Base-by-base conservation (phyloP, 257 asterid genomes). In the Coffea canephora region DNA sequence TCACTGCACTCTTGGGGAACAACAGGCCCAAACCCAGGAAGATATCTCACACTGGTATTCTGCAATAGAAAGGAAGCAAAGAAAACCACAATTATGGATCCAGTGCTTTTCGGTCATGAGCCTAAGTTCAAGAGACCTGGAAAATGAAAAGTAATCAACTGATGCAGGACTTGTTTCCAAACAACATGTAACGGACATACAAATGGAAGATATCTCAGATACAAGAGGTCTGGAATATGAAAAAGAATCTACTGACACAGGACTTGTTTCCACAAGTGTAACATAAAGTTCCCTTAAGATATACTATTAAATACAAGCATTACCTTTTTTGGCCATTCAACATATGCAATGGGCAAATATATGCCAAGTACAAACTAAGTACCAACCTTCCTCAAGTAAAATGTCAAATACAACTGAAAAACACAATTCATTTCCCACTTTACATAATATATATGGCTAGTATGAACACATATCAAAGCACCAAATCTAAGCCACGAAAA, bases 1-100 rank as follows among this genome's bases (percentile, higher is more conserved):
- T 96, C 95, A 77, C 86, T 89, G 88, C 99, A 96, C 66, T 89
- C 97, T 90, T 90, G 98, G 75, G 89, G 80, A 83, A 94, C 96
- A 71, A 78, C 85, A 73, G 99, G 99, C 75, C 97, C 99, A 74
- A 96, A 96, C 84, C 99, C 98, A 84, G 99, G 98, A 69, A 91
- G 97, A 83, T 88, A 84, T 80, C 93, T 89, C 79, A 91, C 94
- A 78, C 96, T 94, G 75, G 84, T 90, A 85, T 94, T 89, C 98
- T 96, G 65, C 34, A 80, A 71, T 65, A 69, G 70, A 70, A 45
- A 54, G 77, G 50, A 65, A 59, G 59, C 61, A 18, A 76, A 41
- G 9, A 78, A 61, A 18, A 73, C 10, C 2, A 54, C 18, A 41
- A 21, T 65, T 74, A 50, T 19, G 27, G 10, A 34, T 27, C 54